Evolutionary conservation across 495 filamentous ascomycete species (phyloP), one percentile per base, ranked within the genome.

Genomic region (Lentithecium fluviatile): DNA sequence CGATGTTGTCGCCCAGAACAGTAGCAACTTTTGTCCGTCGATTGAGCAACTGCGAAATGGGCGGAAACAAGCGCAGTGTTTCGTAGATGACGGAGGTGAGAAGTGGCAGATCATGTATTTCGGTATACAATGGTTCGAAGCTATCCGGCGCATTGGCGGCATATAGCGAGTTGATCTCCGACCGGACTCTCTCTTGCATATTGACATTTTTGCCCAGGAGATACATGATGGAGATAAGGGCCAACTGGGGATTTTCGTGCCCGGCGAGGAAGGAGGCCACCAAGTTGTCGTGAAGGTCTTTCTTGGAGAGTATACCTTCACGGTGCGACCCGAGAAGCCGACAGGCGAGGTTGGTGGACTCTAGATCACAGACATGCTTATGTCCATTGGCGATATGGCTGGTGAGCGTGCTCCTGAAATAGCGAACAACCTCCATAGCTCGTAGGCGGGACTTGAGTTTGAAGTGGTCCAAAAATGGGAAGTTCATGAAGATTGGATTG

Each of bases 171-270:
- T 68, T 45, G 15, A 74, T 62, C 42, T 76, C 74, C 2, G 48
- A 47, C 10, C 72, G 67, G 5, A 76, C 65, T n/a, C 62, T 64
- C 0, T 67, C 21, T 34, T 76, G 75, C 8, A 74, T 37, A 2
- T 60, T 38, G 26, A 60, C 66, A 52, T 74, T 58, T 23, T 71
- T 67, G 8, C 67, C 75, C 12, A 78, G 60, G 7, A 75, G 53
- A 25, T 70, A 74, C 0, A 78, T 46, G n/a, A 64, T 65, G 0
- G 71, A 70, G 1, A 72, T 68, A 37, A 75, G 50, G 29, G 65
- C 50, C 7, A 72, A 60, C 60, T 75, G 73, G 0, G 72, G 72
- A 52, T 78, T 78, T 55, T 76, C 75, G 20, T 76, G 73, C 2
- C 72, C 69, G 1, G 75, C 73, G 26, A 76, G 66, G 56, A 75